Conservation (phyloP, 2,329 filamentous ascomycete genomes). For the Phyllosticta paracitricarpa region DNA sequence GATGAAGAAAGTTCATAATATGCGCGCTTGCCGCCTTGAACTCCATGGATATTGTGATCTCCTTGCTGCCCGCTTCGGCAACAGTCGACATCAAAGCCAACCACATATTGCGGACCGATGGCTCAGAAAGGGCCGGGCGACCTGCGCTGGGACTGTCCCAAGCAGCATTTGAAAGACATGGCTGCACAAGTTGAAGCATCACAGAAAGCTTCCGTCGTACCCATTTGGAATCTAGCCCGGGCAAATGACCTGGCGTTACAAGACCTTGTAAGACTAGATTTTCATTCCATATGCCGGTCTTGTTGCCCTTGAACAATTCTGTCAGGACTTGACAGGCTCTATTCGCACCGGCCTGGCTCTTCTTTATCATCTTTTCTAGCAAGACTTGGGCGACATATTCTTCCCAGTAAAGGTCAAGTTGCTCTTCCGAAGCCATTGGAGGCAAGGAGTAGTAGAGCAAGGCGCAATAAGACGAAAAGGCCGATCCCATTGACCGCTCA, state of each 20-base stretch:
- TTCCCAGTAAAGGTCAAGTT: constrained; percentile 72
- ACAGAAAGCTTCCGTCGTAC: constrained; percentile 58
- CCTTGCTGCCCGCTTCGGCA: constrained; percentile 63
- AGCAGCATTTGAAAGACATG: constrained; percentile 40
- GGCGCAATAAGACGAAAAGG: constrained; percentile 66
- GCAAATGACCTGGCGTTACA: constrained; percentile 64
- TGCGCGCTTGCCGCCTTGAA: constrained; percentile 69
- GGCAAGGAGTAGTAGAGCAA: constrained; percentile 75
- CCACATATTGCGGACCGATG: constrained; percentile 43
- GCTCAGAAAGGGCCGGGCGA: neutral
- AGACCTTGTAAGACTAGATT: constrained; percentile 47
- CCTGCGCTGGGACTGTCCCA: constrained; percentile 26
- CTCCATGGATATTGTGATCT: constrained; percentile 80
- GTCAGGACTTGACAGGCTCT: constrained; percentile 54
- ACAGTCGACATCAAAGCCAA: constrained; percentile 51
- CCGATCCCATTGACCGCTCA: constrained; percentile 41
- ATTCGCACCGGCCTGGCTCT: constrained; percentile 16
- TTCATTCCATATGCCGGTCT: constrained; percentile 59
- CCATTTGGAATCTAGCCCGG: constrained; percentile 78
- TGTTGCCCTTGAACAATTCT: constrained; percentile 55
- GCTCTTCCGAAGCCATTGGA: constrained; percentile 54
- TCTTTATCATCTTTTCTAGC: constrained; percentile 15
- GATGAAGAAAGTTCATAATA: constrained; percentile 58
- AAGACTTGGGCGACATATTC: constrained; percentile 59
- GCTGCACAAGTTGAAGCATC: constrained; percentile 54